Conservation (phyloP, 371 early-diverging fungal species). For the Capillidium heterosporum region DNA sequence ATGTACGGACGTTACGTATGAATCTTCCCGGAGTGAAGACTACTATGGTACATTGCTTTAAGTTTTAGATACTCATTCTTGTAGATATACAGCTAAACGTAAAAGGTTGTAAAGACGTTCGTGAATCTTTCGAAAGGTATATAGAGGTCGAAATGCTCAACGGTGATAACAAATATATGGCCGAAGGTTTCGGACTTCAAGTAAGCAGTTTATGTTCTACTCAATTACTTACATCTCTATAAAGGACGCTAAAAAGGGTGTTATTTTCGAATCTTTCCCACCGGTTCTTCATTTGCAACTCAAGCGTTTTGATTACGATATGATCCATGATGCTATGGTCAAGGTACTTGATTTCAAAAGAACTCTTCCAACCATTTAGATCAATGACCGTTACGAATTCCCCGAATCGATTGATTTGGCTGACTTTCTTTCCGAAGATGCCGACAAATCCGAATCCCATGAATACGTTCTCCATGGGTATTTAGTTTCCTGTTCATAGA, state of each 20-base stretch:
- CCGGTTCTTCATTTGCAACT: constrained; percentile 95
- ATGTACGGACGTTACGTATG: constrained; percentile 85
- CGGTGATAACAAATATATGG: constrained; percentile 95
- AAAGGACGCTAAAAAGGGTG: constrained; percentile 86
- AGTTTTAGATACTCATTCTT: background rate
- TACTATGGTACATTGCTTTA: constrained; percentile 38
- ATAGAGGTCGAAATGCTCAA: constrained; percentile 78
- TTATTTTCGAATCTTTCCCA: constrained; percentile 86
- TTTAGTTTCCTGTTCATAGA: background rate
- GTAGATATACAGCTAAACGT: constrained; percentile 91
- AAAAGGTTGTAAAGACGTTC: constrained; percentile 72
- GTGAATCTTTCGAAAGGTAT: constrained; percentile 87
- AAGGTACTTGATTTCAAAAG: constrained; percentile 31
- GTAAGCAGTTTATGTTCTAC: background rate
- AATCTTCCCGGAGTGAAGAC: constrained; percentile 80
- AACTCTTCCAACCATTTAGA: constrained; percentile 18
- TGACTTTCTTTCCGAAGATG: constrained; percentile 56
- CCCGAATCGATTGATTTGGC: constrained; percentile 78
- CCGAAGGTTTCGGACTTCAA: constrained; percentile 91
- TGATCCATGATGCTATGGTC: constrained; percentile 77
- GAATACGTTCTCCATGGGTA: constrained; percentile 73
- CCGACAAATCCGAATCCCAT: constrained; percentile 41
- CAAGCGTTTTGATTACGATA: constrained; percentile 96
- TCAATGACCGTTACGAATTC: constrained; percentile 97
- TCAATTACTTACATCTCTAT: background rate